Evolutionary conservation across 495 filamentous ascomycete species (phyloP).

Genomic region (Penicillium canariense): DNA sequence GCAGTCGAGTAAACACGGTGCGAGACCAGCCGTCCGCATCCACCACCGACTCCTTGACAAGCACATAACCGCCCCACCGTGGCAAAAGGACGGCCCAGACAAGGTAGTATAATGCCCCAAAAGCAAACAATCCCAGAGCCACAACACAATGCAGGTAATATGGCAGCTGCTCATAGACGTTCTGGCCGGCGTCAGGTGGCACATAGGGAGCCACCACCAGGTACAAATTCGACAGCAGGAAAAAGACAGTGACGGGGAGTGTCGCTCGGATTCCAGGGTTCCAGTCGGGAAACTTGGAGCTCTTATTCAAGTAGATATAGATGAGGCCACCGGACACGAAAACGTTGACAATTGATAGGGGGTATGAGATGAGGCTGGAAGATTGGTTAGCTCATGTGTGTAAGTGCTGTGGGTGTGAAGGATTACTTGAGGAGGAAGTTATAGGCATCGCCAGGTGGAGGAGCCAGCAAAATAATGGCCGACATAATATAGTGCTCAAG

Average conservation of each 20-base stretch:
- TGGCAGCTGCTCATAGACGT: constrained; percentile 60
- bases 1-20: constrained; percentile 36
- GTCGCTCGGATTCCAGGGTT: constrained; percentile 34
- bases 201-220: constrained; percentile 63
- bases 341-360: constrained; percentile 58
- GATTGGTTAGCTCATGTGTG: constrained; percentile 23
- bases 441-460: constrained; percentile 63
- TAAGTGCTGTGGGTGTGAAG: constrained; percentile 18
- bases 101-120: constrained; percentile 56
- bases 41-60: constrained; percentile 58
- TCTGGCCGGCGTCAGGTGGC: constrained; percentile 56
- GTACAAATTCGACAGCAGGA: constrained; percentile 57
- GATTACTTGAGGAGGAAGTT: constrained; percentile 61
- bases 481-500: constrained; percentile 62
- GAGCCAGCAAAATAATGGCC: constrained; percentile 59
- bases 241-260: constrained; percentile 51
- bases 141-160: constrained; percentile 63
- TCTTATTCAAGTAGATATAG: constrained; percentile 54
- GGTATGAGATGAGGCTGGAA: constrained; percentile 57
- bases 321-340: constrained; percentile 57
- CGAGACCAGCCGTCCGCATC: constrained; percentile 55
- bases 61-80: constrained; percentile 49
- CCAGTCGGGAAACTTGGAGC: constrained; percentile 36
- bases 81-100: constrained; percentile 57
- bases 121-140: constrained; percentile 54